Conservation (phyloP, 2,329 filamentous ascomycete species). For the Penicillium sclerotigenum region DNA sequence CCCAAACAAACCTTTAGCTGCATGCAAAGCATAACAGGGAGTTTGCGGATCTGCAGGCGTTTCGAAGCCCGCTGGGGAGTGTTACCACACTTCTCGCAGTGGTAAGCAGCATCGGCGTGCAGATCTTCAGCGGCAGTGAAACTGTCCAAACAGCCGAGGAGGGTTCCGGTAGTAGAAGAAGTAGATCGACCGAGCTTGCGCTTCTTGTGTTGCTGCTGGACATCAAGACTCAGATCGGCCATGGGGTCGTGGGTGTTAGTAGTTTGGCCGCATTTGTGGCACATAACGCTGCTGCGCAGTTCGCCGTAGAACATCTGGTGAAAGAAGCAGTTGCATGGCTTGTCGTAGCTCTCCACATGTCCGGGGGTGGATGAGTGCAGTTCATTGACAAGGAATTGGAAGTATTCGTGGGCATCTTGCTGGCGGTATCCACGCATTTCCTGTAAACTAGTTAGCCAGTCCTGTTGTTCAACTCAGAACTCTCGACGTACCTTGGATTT, state of each 20-base stretch:
- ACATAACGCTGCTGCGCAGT: conserved; percentile 84
- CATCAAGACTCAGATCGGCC: conserved; percentile 81
- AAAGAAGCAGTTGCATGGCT: conserved; percentile 78
- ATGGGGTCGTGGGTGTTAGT: conserved; percentile 85
- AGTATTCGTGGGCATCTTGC: conserved; percentile 96
- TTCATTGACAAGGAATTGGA: conserved; percentile 90
- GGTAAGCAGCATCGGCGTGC: conserved; percentile 68
- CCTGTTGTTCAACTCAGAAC: not conserved
- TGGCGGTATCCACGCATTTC: conserved; percentile 86
- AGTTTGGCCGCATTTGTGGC: conserved; percentile 77
- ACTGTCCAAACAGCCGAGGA: conserved; percentile 77
- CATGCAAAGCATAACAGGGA: conserved; percentile 86
- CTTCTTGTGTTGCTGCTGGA: conserved; percentile 68
- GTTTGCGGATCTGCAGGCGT: conserved; percentile 75
- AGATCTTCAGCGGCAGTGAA: conserved; percentile 81
- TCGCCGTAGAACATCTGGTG: conserved; percentile 95
- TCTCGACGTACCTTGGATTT: conserved; percentile 17
- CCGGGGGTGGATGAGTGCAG: conserved; percentile 76
- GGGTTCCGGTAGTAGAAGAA: conserved; percentile 49
- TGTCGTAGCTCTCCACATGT: conserved; percentile 56
- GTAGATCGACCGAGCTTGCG: conserved; percentile 41
- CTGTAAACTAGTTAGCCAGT: conserved; percentile 34
- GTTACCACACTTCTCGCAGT: conserved; percentile 74
- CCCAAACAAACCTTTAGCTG: conserved; percentile 72
- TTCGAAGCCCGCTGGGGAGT: conserved; percentile 74